Evolutionary conservation across 2,329 filamentous ascomycete genomes (phyloP), one percentile per base, ranked within the genome.

Genomic region (Neonectria magnoliae): DNA sequence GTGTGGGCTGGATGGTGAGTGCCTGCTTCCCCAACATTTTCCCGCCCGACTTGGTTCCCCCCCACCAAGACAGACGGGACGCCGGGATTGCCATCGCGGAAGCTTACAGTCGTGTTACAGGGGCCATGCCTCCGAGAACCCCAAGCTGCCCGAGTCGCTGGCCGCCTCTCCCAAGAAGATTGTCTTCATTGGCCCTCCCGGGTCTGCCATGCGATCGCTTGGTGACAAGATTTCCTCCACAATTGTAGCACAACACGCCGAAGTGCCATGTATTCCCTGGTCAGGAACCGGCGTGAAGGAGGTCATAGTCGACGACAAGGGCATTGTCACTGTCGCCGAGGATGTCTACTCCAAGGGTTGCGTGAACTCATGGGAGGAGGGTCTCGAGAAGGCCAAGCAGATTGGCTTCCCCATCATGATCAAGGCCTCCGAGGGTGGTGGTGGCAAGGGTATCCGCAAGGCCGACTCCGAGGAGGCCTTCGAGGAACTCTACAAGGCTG

Each of bases 331-430:
- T 1, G 96, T 99, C 64, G 86, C 88, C 44, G 94, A 97, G 58
- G 84, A 93, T 6, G 77, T 97, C 64, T 99, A 99, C 81, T 87
- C 90, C 74, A 92, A 94, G 81, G 96, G 96, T 68, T 99, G 96
- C 80, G 96, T 97, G 52, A 88, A 88, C 77, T 94, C 92, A 22
- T 94, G 93, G 81, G 85, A 97, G 81, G 94, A 99, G 82, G 96
- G 95, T 82, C 87, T 99, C 55, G 83, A 88, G 76, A 94, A 92
- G 77, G 96, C 96, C 64, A 90, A 88, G 79, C 87, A 93, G 76
- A 99, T 99, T 79, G 96, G 96, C 71, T 99, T 99, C 84, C 96
- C 96, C 16, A 92, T 99, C 85, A 99, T 99, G 96, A 93, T 99
- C 80, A 99, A 99, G 86, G 96, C 96, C n/a, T 98, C 96, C 3